phyloP scores from a whole-genome alignment of 2,329 filamentous ascomycete species.

The Fusarium austroafricanum region DNA sequence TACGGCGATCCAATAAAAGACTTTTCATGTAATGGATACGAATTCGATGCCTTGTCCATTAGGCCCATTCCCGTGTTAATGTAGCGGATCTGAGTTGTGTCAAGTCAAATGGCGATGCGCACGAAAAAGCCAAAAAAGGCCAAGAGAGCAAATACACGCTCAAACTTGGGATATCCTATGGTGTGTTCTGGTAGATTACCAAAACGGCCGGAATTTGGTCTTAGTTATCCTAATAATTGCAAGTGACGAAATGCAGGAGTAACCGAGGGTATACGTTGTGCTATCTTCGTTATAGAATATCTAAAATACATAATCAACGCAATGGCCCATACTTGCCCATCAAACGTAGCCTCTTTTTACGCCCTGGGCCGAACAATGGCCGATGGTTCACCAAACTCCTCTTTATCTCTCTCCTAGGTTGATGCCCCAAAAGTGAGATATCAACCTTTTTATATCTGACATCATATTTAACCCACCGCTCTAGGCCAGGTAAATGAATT shows the following conservation, averaged over 20 bases:
- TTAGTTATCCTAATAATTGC: not conserved
- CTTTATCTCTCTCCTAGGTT: constrained; percentile 27
- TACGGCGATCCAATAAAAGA: too few relatives aligned
- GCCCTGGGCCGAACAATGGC: constrained; percentile 22
- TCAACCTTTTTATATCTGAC: constrained; percentile 64
- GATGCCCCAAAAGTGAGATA: constrained; percentile 50
- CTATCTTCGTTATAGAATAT: not conserved
- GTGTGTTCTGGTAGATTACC: not conserved
- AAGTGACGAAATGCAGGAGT: not conserved
- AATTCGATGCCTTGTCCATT: too few relatives aligned
- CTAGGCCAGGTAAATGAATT: constrained; percentile 58
- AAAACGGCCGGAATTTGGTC: not conserved
- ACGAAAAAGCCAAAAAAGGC: too few relatives aligned
- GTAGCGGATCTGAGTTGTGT: too few relatives aligned
- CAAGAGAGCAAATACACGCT: too few relatives aligned
- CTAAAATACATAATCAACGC: constrained; percentile 11
- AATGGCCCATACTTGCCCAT: constrained; percentile 32
- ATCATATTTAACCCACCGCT: constrained; percentile 62
- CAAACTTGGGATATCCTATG: too few relatives aligned
- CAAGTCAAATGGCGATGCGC: too few relatives aligned
- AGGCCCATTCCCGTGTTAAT: too few relatives aligned
- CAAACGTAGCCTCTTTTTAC: constrained; percentile 29
- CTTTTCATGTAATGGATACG: too few relatives aligned
- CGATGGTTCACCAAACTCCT: constrained; percentile 4
- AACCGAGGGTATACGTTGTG: not conserved